Evolutionary conservation across 2,329 filamentous ascomycete species (phyloP).

Genomic region (Cyanodermella asteris): DNA sequence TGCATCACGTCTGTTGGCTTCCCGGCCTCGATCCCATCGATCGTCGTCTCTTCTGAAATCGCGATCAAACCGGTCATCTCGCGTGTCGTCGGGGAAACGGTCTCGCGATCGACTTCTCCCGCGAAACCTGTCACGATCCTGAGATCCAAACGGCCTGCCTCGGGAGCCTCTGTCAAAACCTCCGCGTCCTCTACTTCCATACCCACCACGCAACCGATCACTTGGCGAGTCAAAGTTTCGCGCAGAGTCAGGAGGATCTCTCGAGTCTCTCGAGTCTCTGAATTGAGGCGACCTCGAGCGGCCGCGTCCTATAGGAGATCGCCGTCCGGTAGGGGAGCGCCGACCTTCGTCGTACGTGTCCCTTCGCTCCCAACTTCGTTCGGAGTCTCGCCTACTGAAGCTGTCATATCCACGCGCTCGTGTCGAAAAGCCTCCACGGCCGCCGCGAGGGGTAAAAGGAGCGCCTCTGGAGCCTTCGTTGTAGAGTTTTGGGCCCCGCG

Average conservation of each 20-base stretch:
- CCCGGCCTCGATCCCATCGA: conserved; percentile 6
- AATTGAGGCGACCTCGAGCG: conserved; percentile 23
- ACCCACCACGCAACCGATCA: conserved; percentile 8
- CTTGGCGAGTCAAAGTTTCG: conserved; percentile 17
- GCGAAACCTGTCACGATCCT: conserved; percentile 19
- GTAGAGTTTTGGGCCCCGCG: conserved; percentile 25
- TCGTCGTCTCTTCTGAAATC: conserved; percentile 5
- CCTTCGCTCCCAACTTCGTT: conserved; percentile 12
- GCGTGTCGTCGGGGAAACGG: conserved; percentile 9
- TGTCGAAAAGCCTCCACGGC: conserved; percentile 18
- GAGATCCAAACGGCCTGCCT: conserved; percentile 14
- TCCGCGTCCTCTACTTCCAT: conserved; percentile 17
- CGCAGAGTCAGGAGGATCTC: conserved; percentile 23
- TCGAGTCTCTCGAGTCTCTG: conserved; percentile 21
- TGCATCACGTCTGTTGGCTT: conserved; percentile 5
- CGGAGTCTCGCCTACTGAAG: conserved; percentile 7
- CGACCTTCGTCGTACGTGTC: no score
- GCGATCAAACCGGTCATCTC: conserved; percentile 7
- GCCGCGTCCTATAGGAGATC: conserved; percentile 16
- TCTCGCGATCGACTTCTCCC: conserved; percentile 20
- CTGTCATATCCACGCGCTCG: no score
- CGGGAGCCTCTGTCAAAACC: conserved; percentile 11
- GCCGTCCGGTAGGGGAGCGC: no score
- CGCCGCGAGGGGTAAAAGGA: no score
- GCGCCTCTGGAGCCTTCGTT: conserved; percentile 14